phyloP scores from a whole-genome alignment of 805 yeast species.

The Pichia phayaonensis region DNA sequence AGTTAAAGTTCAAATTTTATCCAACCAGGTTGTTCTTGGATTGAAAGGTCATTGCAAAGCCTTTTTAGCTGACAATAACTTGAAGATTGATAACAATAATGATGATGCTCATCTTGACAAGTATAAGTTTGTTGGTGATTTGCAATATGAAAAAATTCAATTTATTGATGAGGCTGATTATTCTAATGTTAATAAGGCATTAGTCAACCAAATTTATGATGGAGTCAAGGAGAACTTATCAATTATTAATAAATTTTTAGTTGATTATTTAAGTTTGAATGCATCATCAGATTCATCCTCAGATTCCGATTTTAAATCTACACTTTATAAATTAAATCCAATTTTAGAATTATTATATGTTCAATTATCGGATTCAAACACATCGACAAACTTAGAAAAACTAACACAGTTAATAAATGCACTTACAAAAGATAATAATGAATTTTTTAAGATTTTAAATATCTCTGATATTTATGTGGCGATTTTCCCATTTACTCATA shows the following conservation, averaged over 20 bases:
- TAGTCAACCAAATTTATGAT: neutral
- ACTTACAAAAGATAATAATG: neutral
- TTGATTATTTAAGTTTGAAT: neutral
- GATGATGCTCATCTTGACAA: neutral
- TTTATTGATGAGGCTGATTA: neutral
- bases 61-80: slow-evolving; percentile 8
- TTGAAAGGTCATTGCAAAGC: slow-evolving; percentile 4
- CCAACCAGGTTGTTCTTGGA: slow-evolving; percentile 25
- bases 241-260: neutral
- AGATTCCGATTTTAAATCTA: slow-evolving; percentile 1
- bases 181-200: too few relatives aligned
- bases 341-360: slow-evolving; percentile 49
- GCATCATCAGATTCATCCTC: neutral
- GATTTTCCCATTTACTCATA: slow-evolving; percentile 25
- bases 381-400: slow-evolving; percentile 20
- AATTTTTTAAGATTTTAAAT: neutral
- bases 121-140: neutral
- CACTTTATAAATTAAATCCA: slow-evolving; percentile 48
- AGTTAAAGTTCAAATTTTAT: neutral
- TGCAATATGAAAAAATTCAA: neutral
- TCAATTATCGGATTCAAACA: slow-evolving; percentile 37
- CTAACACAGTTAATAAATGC: slow-evolving; percentile 12
- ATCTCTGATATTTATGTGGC: slow-evolving; percentile 22
- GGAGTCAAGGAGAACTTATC: slow-evolving; percentile 26
- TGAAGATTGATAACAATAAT: neutral